Conservation (phyloP, 176 grass and related monocot genomes). For the Canna indica region DNA sequence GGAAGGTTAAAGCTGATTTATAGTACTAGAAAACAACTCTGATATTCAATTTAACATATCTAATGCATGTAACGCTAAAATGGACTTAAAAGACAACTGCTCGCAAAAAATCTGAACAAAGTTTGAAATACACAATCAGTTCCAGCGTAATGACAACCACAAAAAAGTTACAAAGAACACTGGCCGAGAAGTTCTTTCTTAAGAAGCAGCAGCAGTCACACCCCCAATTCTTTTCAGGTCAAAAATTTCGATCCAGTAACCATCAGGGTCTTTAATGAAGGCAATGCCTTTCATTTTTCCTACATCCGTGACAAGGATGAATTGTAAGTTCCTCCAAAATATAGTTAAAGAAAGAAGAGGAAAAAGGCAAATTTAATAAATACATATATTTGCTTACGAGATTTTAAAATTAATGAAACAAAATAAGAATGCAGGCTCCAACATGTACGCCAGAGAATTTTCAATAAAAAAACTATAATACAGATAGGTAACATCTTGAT, state of each 20-base stretch:
- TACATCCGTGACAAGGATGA: slow-evolving; percentile 13
- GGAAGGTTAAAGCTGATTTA: too few species aligned
- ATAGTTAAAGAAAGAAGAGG: neutral
- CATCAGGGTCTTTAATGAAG: slow-evolving; percentile 96
- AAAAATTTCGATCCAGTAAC: slow-evolving; percentile 98
- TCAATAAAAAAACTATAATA: neutral
- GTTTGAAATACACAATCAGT: too few species aligned
- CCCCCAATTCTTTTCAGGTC: slow-evolving; percentile 57
- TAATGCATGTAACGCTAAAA: too few species aligned
- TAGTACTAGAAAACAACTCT: too few species aligned
- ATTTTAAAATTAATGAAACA: neutral
- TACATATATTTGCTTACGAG: too few species aligned
- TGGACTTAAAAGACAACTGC: too few species aligned
- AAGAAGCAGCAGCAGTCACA: slow-evolving; percentile 40
- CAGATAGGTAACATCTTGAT: too few species aligned
- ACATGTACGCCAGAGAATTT: neutral
- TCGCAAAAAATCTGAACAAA: too few species aligned
- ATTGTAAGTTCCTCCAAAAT: neutral
- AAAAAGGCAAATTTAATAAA: too few species aligned
- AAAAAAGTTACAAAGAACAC: too few species aligned
- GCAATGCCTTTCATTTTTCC: slow-evolving; percentile 96
- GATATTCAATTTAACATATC: too few species aligned
- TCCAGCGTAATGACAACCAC: too few species aligned
- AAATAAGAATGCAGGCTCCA: neutral
- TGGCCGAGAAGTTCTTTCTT: slow-evolving; percentile 22